phyloP scores from a whole-genome alignment of 176 grass and related monocot species.

The Cenchrus purpureus region DNA sequence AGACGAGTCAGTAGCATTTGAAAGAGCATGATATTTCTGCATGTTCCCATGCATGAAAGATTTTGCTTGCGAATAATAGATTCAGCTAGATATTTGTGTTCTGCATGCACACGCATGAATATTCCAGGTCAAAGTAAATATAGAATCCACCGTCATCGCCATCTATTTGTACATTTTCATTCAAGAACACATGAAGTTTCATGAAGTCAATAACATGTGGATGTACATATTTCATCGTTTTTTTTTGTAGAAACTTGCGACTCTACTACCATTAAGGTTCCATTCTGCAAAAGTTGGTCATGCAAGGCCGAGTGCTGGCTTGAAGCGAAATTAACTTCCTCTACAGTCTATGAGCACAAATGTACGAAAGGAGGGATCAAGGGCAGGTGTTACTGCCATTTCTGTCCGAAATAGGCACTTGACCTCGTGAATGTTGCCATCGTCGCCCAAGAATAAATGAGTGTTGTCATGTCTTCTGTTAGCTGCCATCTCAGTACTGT shows the following conservation, averaged over 20 bases:
- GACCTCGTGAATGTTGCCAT: background rate
- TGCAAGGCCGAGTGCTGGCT: slow-evolving; percentile 9
- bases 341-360: background rate
- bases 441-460: background rate
- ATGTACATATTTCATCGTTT: background rate
- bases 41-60: background rate
- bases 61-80: background rate
- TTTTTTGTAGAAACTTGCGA: background rate
- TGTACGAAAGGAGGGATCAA: slow-evolving; percentile 12
- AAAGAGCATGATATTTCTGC: too few species aligned
- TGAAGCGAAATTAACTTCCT: background rate
- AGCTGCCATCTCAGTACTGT: background rate
- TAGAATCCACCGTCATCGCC: background rate
- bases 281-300: slow-evolving; percentile 3
- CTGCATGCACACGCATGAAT: background rate
- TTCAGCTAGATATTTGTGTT: background rate
- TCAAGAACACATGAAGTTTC: background rate
- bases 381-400: background rate
- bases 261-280: background rate
- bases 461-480: background rate
- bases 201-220: background rate
- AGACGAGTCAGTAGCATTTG: too few species aligned
- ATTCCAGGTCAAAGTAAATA: background rate
- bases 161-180: background rate
- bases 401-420: background rate